A percentile compares a stretch with the other conserved stretches of the same genome.
Evolutionary conservation across 768 basidiomycete species (phyloP).

Genomic region (Rhodosporidiobolus odoratus): DNA sequence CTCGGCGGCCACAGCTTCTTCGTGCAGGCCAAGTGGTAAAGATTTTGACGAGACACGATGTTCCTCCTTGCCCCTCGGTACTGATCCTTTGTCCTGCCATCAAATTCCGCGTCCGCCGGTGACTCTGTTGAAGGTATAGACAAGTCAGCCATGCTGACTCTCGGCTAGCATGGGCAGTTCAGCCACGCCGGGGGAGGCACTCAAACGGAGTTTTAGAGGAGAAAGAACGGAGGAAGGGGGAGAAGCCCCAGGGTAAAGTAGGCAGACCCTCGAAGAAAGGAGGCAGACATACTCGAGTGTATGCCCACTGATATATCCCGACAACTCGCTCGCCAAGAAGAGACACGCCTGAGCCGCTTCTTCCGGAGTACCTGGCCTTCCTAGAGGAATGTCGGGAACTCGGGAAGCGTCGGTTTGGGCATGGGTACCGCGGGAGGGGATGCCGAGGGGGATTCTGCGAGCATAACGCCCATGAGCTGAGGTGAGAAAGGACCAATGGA

Average conservation of each 20-base stretch:
- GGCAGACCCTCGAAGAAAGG: background rate
- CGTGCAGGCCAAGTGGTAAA: too few relatives aligned
- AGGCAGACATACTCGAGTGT: slow-evolving; percentile 56
- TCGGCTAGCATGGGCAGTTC: too few relatives aligned
- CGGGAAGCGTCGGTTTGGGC: slow-evolving; percentile 45
- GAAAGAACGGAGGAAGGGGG: too few relatives aligned
- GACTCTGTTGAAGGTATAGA: too few relatives aligned
- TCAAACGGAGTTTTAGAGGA: too few relatives aligned
- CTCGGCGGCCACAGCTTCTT: too few relatives aligned
- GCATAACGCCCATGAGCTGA: background rate
- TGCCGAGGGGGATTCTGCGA: slow-evolving; percentile 62
- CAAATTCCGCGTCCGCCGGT: too few relatives aligned
- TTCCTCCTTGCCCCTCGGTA: too few relatives aligned
- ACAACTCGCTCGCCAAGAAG: slow-evolving; percentile 72
- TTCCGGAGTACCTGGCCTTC: slow-evolving; percentile 62
- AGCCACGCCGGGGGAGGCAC: too few relatives aligned
- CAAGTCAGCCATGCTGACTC: too few relatives aligned
- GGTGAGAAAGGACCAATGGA: background rate
- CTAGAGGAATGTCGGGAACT: slow-evolving; percentile 53
- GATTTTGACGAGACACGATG: too few relatives aligned
- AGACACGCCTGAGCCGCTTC: slow-evolving; percentile 71
- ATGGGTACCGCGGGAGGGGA: slow-evolving; percentile 54
- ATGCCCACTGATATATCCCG: slow-evolving; percentile 74
- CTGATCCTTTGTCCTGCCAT: too few relatives aligned
- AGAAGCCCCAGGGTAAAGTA: background rate